These are phyloP conservation scores for Scheffersomyces stipitis DNA, from an alignment of 805 yeast species.

Conservation along the genomic window DNA sequence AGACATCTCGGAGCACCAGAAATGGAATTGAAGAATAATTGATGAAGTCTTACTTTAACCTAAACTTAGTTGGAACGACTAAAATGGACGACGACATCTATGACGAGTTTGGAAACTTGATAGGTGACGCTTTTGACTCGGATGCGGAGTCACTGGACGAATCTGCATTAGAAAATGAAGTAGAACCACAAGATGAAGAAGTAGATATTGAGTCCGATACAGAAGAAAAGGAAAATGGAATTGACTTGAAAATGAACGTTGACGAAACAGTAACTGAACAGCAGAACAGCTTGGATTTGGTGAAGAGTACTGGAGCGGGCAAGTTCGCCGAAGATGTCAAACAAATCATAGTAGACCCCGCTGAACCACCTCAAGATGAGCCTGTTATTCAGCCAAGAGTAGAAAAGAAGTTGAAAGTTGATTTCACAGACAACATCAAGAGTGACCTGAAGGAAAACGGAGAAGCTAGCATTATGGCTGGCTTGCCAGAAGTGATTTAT, in stretches of 20 bases:
- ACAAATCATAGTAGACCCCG: conserved; percentile 49
- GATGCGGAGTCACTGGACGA: conserved; percentile 37
- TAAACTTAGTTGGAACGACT: too few species aligned
- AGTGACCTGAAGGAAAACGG: neutral
- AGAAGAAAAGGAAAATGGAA: neutral
- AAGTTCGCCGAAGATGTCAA: conserved; percentile 66
- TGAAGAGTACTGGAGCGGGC: conserved; percentile 29
- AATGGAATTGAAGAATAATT: too few species aligned
- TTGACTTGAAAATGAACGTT: conserved; percentile 1
- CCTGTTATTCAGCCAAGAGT: conserved; percentile 64
- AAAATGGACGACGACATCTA: conserved; percentile 66
- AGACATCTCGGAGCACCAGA: too few species aligned
- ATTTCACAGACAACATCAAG: conserved; percentile 11
- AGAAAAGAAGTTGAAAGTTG: conserved; percentile 46
- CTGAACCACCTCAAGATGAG: conserved; percentile 29
- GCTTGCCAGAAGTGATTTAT: conserved; percentile 59
- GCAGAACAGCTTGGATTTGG: conserved; percentile 3
- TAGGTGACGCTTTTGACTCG: conserved; percentile 52
- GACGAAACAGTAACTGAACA: neutral
- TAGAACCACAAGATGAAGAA: conserved; percentile 11
- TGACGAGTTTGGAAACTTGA: conserved; percentile 79
- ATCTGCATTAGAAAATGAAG: conserved; percentile 10
- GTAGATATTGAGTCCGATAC: conserved; percentile 10
- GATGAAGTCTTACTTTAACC: too few species aligned
- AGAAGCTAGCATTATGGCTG: conserved; percentile 12